A percentile compares a stretch with the other conserved stretches of the same genome.
These are phyloP conservation scores for Verticillium tricorpus DNA, from an alignment of 2,329 filamentous ascomycete species.

Conservation along the genomic window DNA sequence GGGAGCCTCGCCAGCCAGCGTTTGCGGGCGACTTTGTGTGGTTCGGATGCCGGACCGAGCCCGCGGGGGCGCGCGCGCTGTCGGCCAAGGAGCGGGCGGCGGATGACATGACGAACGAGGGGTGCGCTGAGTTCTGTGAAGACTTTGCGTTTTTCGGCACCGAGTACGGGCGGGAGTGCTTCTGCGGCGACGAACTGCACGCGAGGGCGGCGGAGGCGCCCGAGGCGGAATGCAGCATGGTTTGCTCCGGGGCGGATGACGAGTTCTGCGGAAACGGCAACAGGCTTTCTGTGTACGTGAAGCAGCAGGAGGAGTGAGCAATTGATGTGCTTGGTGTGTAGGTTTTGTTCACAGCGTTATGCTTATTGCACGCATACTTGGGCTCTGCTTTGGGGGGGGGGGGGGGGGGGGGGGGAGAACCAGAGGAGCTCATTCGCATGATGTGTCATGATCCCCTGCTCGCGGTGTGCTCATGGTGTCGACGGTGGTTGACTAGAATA, in stretches of 20 bases:
- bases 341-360: neutral
- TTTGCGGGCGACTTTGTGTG: slow-evolving; percentile 25
- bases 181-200: slow-evolving; percentile 26
- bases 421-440: neutral
- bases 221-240: slow-evolving; percentile 32
- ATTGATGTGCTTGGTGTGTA: no score
- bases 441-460: no score
- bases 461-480: no score
- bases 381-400: neutral
- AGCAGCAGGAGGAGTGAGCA: slow-evolving; percentile 6
- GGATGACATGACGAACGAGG: slow-evolving; percentile 26
- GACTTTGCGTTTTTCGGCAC: slow-evolving; percentile 28
- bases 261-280: slow-evolving; percentile 36
- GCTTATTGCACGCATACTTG: neutral
- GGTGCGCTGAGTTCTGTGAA: slow-evolving; percentile 26
- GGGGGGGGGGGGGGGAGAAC: no score
- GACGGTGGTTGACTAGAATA: no score
- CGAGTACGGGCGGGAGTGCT: slow-evolving; percentile 32
- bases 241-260: slow-evolving; percentile 29
- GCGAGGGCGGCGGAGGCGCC: slow-evolving; percentile 22
- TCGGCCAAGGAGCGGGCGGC: slow-evolving; percentile 15
- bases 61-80: slow-evolving; percentile 27
- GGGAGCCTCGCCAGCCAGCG: slow-evolving; percentile 23
- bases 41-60: slow-evolving; percentile 32
- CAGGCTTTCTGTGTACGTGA: slow-evolving; percentile 30